Evolutionary conservation across 148 eudicot species (phyloP).

Genomic region (Oxyria digyna): DNA sequence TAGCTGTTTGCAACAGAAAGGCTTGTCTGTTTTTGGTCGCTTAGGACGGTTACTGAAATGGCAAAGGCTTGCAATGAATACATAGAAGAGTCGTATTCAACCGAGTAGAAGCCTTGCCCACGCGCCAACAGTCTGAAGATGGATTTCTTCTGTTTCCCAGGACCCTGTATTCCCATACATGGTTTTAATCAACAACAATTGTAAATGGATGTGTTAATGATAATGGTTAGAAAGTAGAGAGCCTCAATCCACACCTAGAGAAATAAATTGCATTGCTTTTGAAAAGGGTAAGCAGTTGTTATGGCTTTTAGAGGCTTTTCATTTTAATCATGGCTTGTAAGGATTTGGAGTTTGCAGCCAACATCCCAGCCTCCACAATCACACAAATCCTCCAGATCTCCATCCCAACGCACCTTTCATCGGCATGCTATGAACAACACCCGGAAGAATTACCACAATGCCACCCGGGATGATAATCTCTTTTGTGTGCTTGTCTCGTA

Average conservation of each 20-base stretch:
- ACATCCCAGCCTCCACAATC: slow-evolving; percentile 99
- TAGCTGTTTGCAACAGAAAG: slow-evolving; percentile 16
- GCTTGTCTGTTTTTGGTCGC: slow-evolving; percentile 25
- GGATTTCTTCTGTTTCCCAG: slow-evolving; percentile 24
- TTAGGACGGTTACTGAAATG: slow-evolving; percentile 44
- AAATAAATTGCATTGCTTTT: slow-evolving; percentile 38
- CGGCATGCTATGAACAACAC: slow-evolving; percentile 64
- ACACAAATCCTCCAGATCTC: slow-evolving; percentile 74
- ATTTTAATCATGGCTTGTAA: slow-evolving; percentile 21
- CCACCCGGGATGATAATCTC: not conserved
- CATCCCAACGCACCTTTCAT: slow-evolving; percentile 62
- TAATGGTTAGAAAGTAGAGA: not conserved
- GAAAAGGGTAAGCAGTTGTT: slow-evolving; percentile 9
- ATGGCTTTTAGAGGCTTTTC: not conserved
- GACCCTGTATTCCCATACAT: slow-evolving; percentile 28
- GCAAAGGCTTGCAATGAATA: slow-evolving; percentile 75
- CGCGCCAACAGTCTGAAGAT: slow-evolving; percentile 45
- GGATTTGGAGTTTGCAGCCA: slow-evolving; percentile 67
- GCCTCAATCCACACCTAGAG: slow-evolving; percentile 30
- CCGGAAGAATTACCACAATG: slow-evolving; percentile 56
- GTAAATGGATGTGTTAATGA: not conserved
- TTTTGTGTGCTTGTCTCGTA: slow-evolving; percentile 5
- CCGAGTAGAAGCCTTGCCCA: slow-evolving; percentile 50
- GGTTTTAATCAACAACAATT: not conserved
- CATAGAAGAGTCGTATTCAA: slow-evolving; percentile 46